Percentiles rank a stretch among this genome's conserved stretches.
phyloP scores from a whole-genome alignment of 805 yeast genomes.

The Metschnikowia anglica region DNA sequence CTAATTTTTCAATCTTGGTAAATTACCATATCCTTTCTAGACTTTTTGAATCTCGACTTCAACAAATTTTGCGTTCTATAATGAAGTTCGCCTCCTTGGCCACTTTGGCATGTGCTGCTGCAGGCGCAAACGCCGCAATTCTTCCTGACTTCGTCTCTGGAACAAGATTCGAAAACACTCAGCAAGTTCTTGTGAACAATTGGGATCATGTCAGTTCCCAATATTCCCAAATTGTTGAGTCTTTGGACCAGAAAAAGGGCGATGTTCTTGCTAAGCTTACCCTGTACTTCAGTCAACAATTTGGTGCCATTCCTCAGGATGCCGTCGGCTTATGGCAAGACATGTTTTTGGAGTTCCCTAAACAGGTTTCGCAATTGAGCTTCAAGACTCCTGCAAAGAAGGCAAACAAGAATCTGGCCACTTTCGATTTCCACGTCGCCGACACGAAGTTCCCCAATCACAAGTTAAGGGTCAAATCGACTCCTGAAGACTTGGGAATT shows the following conservation, averaged over 20 bases:
- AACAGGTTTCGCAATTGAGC: conserved; percentile 49
- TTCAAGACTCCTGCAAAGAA: conserved; percentile 52
- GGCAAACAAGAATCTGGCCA: conserved; percentile 19
- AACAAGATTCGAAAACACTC: conserved; percentile 10
- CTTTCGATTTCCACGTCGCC: conserved; percentile 40
- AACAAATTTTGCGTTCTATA: not conserved
- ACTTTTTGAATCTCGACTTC: not conserved
- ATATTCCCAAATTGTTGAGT: conserved; percentile 15
- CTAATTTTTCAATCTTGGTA: not conserved
- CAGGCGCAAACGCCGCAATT: conserved; percentile 18
- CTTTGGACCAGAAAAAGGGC: conserved; percentile 19
- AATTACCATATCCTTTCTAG: not conserved
- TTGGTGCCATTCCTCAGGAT: conserved; percentile 48
- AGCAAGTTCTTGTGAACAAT: conserved; percentile 14
- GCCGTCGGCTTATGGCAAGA: conserved; percentile 61
- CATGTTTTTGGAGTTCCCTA: conserved; percentile 59
- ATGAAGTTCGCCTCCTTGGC: conserved; percentile 16
- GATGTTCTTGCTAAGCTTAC: conserved; percentile 49
- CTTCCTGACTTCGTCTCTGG: conserved; percentile 13
- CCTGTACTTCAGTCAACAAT: conserved; percentile 49
- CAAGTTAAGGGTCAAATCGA: conserved; percentile 22
- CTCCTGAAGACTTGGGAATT: conserved; percentile 53
- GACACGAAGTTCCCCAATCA: conserved; percentile 41
- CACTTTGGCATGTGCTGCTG: conserved; percentile 14
- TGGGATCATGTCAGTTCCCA: conserved; percentile 16